Conservation (phyloP, 768 basidiomycete genomes). For the Pleurotus tuoliensis region DNA sequence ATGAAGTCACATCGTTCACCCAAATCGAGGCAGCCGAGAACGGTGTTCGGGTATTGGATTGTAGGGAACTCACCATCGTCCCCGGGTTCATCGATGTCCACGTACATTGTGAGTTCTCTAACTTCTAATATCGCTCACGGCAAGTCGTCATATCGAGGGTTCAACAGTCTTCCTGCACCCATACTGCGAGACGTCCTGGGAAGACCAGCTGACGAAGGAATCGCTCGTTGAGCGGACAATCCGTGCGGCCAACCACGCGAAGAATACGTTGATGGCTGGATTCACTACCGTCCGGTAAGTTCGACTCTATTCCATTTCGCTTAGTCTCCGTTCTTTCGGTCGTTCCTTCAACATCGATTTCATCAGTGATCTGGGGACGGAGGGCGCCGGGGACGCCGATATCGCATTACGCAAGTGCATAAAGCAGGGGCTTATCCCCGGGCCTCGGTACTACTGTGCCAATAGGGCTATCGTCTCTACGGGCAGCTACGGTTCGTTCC, state of each 20-base stretch:
- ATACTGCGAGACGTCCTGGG: constrained; percentile 58
- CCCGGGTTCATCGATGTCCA: constrained; percentile 58
- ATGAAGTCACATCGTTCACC: background rate
- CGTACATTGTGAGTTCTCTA: constrained; percentile 42
- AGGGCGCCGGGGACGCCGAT: constrained; percentile 63
- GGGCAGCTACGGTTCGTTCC: constrained; percentile 59
- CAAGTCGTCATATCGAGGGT: background rate
- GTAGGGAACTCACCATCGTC: constrained; percentile 42
- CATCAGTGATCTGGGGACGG: constrained; percentile 61
- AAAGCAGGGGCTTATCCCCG: constrained; percentile 45
- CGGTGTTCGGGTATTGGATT: constrained; percentile 38
- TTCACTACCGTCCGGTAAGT: constrained; percentile 59
- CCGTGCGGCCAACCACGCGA: constrained; percentile 58
- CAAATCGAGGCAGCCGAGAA: background rate
- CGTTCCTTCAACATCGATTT: background rate
- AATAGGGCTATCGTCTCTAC: constrained; percentile 57
- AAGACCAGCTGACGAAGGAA: constrained; percentile 58
- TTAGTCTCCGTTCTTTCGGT: background rate
- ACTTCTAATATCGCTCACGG: background rate
- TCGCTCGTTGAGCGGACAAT: constrained; percentile 54
- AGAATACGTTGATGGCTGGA: constrained; percentile 53
- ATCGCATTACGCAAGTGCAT: constrained; percentile 54
- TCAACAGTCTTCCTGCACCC: constrained; percentile 55
- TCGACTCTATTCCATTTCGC: background rate
- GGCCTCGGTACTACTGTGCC: constrained; percentile 60